phyloP scores from a whole-genome alignment of 2,329 filamentous ascomycete genomes.

The Colletotrichum sp. region DNA sequence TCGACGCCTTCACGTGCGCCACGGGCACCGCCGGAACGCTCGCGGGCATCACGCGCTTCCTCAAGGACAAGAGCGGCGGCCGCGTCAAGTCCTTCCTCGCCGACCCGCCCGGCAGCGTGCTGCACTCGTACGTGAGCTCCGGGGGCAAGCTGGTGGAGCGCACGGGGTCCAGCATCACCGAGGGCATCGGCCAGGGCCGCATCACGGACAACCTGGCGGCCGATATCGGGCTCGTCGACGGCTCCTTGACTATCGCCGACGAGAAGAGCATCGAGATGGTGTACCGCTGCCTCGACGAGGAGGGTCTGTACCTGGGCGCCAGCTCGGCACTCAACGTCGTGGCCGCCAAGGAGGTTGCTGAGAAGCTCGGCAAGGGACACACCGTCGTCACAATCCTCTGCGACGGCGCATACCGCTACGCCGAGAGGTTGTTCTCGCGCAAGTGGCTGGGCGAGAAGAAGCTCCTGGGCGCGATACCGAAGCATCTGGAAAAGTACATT shows the following conservation, averaged over 20 bases:
- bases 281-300: slow-evolving; percentile 93
- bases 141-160: slow-evolving; percentile 86
- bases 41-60: slow-evolving; percentile 84
- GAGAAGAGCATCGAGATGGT: slow-evolving; percentile 98
- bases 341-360: slow-evolving; percentile 90
- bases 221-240: slow-evolving; percentile 85
- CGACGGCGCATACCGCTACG: slow-evolving; percentile 97
- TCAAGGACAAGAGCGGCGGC: slow-evolving; percentile 83
- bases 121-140: slow-evolving; percentile 89
- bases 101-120: slow-evolving; percentile 90
- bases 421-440: slow-evolving; percentile 88
- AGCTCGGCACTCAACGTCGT: slow-evolving; percentile 95
- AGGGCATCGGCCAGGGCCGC: slow-evolving; percentile 95
- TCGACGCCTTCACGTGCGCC: slow-evolving; percentile 95
- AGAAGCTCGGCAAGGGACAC: slow-evolving; percentile 85
- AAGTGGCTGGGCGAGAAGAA: slow-evolving; percentile 92
- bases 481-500: slow-evolving; percentile 90
- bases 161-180: slow-evolving; percentile 87
- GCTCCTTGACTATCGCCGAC: slow-evolving; percentile 82
- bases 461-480: slow-evolving; percentile 79
- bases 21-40: slow-evolving; percentile 93
- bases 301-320: slow-evolving; percentile 92
- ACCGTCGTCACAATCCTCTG: slow-evolving; percentile 94
- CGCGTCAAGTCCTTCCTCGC: slow-evolving; percentile 87
- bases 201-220: slow-evolving; percentile 93